Evolutionary conservation across 2,329 filamentous ascomycete genomes (phyloP).

Genomic region (Colletotrichum phormii): DNA sequence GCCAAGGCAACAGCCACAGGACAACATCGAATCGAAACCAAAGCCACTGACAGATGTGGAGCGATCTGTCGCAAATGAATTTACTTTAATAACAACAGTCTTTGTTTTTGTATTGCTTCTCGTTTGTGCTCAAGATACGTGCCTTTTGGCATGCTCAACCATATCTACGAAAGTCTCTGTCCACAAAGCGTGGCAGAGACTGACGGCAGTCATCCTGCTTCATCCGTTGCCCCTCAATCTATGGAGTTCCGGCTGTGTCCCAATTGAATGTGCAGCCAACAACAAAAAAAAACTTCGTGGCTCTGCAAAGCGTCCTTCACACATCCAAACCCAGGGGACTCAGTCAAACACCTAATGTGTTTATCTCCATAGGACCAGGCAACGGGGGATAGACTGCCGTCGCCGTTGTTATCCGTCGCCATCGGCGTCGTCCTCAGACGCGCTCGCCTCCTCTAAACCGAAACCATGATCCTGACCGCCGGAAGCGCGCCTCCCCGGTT

Average conservation of each 20-base stretch:
- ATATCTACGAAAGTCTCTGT: constrained; percentile 42
- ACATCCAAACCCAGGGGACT: not conserved
- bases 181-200: constrained; percentile 51
- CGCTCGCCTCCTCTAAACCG: constrained; percentile 59
- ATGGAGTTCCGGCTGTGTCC: constrained; percentile 43
- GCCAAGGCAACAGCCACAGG: no score
- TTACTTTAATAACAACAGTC: constrained; percentile 10
- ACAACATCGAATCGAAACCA: no score
- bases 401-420: constrained; percentile 64
- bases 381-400: constrained; percentile 76
- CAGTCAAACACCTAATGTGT: constrained; percentile 15
- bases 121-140: constrained; percentile 4
- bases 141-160: not conserved
- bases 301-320: constrained; percentile 19
- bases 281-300: constrained; percentile 6
- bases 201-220: constrained; percentile 73
- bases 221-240: constrained; percentile 70
- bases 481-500: constrained; percentile 43
- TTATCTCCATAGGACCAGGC: constrained; percentile 65
- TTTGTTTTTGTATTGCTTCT: constrained; percentile 5
- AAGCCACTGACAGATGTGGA: no score
- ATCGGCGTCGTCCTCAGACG: constrained; percentile 73
- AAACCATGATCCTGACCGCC: constrained; percentile 45
- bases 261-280: constrained; percentile 7
- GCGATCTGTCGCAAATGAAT: no score